Evolutionary conservation across 352 stramenopile species (phyloP).

Genomic region (Globisporangium lucens): DNA sequence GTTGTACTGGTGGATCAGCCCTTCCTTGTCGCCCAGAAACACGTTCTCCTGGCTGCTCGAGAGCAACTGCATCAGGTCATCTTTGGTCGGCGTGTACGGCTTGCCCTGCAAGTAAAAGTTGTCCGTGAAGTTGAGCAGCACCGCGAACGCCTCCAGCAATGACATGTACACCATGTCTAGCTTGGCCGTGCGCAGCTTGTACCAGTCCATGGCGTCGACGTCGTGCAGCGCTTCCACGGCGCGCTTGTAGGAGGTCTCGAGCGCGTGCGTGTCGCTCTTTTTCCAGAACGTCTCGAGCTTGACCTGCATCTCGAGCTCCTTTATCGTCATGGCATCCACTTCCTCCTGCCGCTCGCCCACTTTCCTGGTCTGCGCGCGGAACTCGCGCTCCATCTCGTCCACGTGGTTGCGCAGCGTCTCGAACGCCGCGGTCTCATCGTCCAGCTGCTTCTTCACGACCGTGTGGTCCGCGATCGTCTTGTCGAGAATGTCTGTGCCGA

Average conservation of each 20-base stretch:
- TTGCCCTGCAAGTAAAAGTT: constrained; percentile 56
- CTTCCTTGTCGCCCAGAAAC: constrained; percentile 71
- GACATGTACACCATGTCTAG: constrained; percentile 59
- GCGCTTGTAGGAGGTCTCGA: constrained; percentile 63
- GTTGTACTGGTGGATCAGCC: constrained; percentile 71
- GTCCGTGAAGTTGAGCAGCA: constrained; percentile 69
- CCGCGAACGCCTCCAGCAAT: constrained; percentile 61
- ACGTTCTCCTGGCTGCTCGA: constrained; percentile 82
- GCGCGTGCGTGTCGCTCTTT: constrained; percentile 33
- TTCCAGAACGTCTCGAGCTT: constrained; percentile 83
- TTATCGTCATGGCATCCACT: constrained; percentile 37
- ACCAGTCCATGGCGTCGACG: constrained; percentile 71
- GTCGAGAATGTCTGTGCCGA: constrained; percentile 61
- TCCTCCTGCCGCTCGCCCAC: constrained; percentile 32
- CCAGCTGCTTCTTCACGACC: constrained; percentile 21
- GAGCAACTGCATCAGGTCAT: constrained; percentile 66
- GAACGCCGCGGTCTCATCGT: constrained; percentile 25
- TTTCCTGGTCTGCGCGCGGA: constrained; percentile 30
- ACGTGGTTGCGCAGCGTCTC: constrained; percentile 52
- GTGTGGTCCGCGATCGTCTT: constrained; percentile 45
- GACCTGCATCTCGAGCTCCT: constrained; percentile 72
- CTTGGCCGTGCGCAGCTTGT: constrained; percentile 55
- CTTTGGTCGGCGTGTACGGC: constrained; percentile 38
- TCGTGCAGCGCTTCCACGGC: constrained; percentile 49
- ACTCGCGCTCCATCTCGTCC: constrained; percentile 41